A percentile compares a stretch with the other conserved stretches of the same genome.
phyloP scores from a whole-genome alignment of 495 filamentous ascomycete genomes.

The Sphaerosporella brunnea region DNA sequence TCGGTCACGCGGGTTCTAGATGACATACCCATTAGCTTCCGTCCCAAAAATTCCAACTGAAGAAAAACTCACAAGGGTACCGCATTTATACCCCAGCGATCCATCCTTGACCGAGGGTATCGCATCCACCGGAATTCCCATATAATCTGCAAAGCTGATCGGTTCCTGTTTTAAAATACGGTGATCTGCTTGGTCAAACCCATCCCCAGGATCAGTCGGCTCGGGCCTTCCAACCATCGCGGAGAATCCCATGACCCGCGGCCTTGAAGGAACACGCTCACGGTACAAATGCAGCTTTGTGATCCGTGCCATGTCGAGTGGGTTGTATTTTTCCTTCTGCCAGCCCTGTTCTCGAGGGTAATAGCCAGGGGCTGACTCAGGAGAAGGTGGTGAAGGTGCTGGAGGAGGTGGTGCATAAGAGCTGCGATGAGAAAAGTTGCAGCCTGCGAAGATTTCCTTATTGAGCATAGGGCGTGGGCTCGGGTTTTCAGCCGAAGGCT shows the following conservation, averaged over 20 bases:
- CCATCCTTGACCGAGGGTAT: slow-evolving; percentile 22
- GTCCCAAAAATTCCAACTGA: background rate
- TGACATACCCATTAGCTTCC: no score
- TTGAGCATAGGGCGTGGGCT: background rate
- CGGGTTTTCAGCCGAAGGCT: background rate
- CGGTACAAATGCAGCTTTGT: slow-evolving; percentile 22
- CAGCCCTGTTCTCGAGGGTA: slow-evolving; percentile 10
- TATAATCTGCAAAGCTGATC: slow-evolving; percentile 15
- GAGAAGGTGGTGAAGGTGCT: background rate
- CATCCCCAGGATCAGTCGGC: background rate
- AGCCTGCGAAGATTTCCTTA: background rate
- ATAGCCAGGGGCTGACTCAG: background rate
- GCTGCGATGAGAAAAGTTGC: background rate
- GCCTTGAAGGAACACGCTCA: background rate
- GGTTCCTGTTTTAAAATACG: slow-evolving; percentile 3
- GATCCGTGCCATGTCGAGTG: slow-evolving; percentile 10
- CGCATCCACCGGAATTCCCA: slow-evolving; percentile 22
- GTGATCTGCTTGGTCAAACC: background rate
- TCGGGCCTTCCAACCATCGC: background rate
- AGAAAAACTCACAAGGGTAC: slow-evolving; percentile 17
- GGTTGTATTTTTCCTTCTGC: slow-evolving; percentile 13
- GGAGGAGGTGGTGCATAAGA: background rate
- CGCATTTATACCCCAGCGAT: slow-evolving; percentile 16
- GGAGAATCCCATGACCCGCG: background rate
- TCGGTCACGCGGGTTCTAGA: slow-evolving; percentile 17